A percentile compares a stretch with the other conserved stretches of the same genome.
Evolutionary conservation across 345 rosid genomes (phyloP).

Genomic region (Turnera subulata): DNA sequence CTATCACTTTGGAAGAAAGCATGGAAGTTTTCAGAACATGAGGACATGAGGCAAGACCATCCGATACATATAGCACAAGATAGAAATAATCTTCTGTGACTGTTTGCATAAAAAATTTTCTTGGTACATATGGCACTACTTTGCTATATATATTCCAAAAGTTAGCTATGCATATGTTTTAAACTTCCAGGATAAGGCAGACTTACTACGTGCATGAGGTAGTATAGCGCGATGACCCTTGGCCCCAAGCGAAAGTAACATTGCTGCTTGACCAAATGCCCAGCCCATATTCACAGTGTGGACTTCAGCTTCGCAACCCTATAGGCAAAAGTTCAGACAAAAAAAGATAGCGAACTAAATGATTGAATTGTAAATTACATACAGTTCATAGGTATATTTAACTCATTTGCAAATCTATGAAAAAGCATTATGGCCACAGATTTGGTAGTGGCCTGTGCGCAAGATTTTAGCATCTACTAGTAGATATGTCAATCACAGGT

Average conservation of each 20-base stretch:
- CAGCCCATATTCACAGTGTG: conserved; percentile 76
- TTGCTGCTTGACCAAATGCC: conserved; percentile 96
- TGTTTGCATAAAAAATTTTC: too few relatives aligned
- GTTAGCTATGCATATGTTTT: neutral
- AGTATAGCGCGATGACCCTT: conserved; percentile 71
- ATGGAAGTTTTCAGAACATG: too few relatives aligned
- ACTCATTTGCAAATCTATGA: neutral
- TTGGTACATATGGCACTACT: too few relatives aligned
- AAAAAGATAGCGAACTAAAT: neutral
- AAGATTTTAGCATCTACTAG: too few relatives aligned
- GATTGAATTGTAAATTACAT: neutral
- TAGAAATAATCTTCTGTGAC: too few relatives aligned
- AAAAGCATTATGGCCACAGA: too few relatives aligned
- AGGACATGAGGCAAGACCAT: too few relatives aligned
- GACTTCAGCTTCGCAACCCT: conserved; percentile 68
- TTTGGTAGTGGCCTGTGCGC: too few relatives aligned
- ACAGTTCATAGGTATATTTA: neutral
- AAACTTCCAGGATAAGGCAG: conserved; percentile 15
- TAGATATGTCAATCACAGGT: too few relatives aligned
- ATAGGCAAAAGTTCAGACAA: conserved; percentile 8
- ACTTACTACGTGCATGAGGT: conserved; percentile 72
- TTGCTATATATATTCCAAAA: too few relatives aligned
- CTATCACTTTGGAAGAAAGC: too few relatives aligned
- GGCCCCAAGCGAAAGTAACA: conserved; percentile 80
- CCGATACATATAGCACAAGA: too few relatives aligned